Conservation (phyloP, 2,329 filamentous ascomycete genomes). For the Balansia obtecta region DNA sequence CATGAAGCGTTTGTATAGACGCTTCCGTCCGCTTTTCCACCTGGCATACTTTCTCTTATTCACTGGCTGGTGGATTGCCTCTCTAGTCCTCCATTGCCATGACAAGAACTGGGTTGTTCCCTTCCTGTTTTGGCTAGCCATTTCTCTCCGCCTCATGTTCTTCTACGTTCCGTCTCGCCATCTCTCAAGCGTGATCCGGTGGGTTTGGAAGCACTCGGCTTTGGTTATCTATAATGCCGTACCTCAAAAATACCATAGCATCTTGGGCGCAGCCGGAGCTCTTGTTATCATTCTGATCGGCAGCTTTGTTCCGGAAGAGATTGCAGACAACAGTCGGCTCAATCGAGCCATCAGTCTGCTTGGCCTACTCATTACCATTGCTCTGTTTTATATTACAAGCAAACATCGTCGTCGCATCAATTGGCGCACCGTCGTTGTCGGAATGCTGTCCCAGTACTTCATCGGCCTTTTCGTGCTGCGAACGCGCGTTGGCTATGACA, state of each 20-base stretch:
- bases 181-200: conserved; percentile 53
- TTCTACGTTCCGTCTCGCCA: conserved; percentile 58
- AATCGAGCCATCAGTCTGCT: conserved; percentile 75
- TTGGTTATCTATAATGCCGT: conserved; percentile 46
- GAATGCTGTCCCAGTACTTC: conserved; percentile 81
- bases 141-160: conserved; percentile 62
- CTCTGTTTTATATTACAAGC: conserved; percentile 57
- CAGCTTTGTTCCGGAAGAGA: conserved; percentile 60
- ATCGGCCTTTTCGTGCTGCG: conserved; percentile 80
- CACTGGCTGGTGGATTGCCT: conserved; percentile 63
- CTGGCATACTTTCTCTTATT: conserved; percentile 30
- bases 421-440: conserved; percentile 76
- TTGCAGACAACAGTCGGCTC: conserved; percentile 60
- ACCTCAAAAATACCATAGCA: conserved; percentile 52
- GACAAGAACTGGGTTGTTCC: conserved; percentile 74
- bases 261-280: conserved; percentile 49
- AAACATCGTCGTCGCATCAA: conserved; percentile 49
- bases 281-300: conserved; percentile 66
- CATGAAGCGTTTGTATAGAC: conserved; percentile 28
- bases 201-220: conserved; percentile 54
- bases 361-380: conserved; percentile 61
- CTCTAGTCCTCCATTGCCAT: conserved; percentile 57
- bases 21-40: conserved; percentile 34
- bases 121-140: conserved; percentile 66
- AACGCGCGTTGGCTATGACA: conserved; percentile 70